Conservation (phyloP, 768 basidiomycete species). For the Imleria badia region DNA sequence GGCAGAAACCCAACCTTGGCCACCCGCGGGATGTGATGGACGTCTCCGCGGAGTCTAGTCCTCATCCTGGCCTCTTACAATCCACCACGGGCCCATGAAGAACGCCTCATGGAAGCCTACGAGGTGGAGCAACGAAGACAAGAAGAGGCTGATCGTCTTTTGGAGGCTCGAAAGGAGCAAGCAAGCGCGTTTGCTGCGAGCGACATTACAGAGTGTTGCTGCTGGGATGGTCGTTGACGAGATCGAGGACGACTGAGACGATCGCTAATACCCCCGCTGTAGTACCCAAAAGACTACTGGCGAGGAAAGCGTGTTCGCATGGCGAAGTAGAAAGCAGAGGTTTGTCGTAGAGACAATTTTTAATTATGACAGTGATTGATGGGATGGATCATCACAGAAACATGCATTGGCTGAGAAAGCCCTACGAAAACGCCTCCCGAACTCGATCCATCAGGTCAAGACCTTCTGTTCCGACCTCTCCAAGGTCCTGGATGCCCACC, state of each 20-base stretch:
- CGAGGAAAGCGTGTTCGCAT: slow-evolving; percentile 62
- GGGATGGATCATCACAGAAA: slow-evolving; percentile 45
- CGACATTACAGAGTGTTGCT: slow-evolving; percentile 39
- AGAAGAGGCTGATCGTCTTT: slow-evolving; percentile 51
- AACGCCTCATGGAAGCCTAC: slow-evolving; percentile 66
- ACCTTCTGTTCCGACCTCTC: slow-evolving; percentile 46
- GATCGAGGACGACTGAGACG: slow-evolving; percentile 38
- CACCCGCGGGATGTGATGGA: slow-evolving; percentile 55
- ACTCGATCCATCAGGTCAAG: slow-evolving; percentile 57
- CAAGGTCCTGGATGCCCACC: slow-evolving; percentile 38
- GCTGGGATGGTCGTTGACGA: slow-evolving; percentile 68
- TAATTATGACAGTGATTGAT: not conserved
- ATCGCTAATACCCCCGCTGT: slow-evolving; percentile 29
- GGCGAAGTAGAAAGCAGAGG: slow-evolving; percentile 62
- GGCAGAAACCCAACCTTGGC: slow-evolving; percentile 47
- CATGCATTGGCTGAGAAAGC: slow-evolving; percentile 58
- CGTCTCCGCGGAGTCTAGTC: slow-evolving; percentile 63
- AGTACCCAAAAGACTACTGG: slow-evolving; percentile 41
- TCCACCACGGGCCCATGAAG: slow-evolving; percentile 71
- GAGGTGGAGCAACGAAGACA: slow-evolving; percentile 61
- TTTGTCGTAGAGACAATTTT: slow-evolving; percentile 27
- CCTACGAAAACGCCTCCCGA: slow-evolving; percentile 58
- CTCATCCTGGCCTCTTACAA: slow-evolving; percentile 94
- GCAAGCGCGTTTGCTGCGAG: slow-evolving; percentile 39
- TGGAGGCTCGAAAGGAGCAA: slow-evolving; percentile 48